phyloP scores from a whole-genome alignment of 805 yeast species.

The Zygotorulaspora chibaensis region DNA sequence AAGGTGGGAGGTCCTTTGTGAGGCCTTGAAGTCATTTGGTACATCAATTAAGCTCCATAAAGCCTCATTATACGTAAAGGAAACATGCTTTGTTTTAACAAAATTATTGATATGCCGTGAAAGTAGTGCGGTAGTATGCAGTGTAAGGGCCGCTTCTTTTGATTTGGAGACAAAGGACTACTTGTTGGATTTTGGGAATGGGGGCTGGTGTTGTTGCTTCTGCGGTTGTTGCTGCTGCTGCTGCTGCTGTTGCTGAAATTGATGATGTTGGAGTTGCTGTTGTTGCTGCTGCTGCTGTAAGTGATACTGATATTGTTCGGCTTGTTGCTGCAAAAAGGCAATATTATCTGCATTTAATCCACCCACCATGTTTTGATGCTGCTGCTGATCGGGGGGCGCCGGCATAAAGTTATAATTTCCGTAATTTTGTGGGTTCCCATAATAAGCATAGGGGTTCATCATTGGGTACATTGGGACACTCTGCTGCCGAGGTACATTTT shows the following conservation, averaged over 20 bases:
- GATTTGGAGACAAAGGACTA: not conserved
- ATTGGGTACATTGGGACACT: not conserved
- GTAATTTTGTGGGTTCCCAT: not conserved
- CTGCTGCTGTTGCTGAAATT: constrained; percentile 12
- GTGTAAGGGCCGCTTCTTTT: no score
- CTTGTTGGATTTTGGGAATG: not conserved
- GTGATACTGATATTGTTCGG: constrained; percentile 1
- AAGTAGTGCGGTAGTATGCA: no score
- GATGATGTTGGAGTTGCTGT: constrained; percentile 13
- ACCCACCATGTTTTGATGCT: not conserved
- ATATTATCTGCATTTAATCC: not conserved
- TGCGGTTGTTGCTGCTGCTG: constrained; percentile 8
- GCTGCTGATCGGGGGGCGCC: not conserved
- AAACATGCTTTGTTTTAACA: no score
- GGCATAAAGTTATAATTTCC: not conserved
- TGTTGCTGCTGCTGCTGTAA: constrained; percentile 16
- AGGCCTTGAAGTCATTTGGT: no score
- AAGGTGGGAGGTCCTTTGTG: no score
- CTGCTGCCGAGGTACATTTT: not conserved
- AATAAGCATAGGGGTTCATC: not conserved
- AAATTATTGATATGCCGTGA: no score
- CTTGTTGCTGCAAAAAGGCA: constrained; percentile 1
- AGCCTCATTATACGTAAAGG: no score
- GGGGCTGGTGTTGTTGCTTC: constrained; percentile 3
- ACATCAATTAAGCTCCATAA: no score